Base-by-base conservation (phyloP, 805 yeast genomes). In the Lachancea waltii region DNA sequence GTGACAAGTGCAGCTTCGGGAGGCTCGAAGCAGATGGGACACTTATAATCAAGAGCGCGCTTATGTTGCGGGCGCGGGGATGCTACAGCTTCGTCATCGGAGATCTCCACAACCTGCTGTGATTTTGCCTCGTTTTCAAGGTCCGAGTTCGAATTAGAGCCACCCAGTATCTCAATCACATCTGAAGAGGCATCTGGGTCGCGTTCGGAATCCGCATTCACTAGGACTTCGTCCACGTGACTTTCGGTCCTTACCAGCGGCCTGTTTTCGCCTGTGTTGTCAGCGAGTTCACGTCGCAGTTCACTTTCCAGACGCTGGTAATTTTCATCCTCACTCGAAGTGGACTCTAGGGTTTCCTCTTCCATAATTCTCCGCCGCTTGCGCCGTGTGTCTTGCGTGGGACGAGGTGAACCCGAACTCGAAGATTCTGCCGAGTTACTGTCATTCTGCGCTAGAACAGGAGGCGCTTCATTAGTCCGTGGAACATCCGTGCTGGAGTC, bases 1-100 rank as follows among this genome's bases (percentile, higher is more conserved):
- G 75, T 63, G 13, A 70, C 69, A 21, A 68, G 64, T 2, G 79
- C 69, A 5, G 60, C 48, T 11, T 62, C 67, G 3, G 78, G 75
- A 4, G 69, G 64, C 7, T 75, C 81, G 50, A 76, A 68, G 38
- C 82, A 77, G 15, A 77, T 70, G 0, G 79, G 77, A 50, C 82
- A 75, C 22, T 54, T 56, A 20, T 65, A 65, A 11, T 63, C 63
- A 23, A 56, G 56, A 19, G 65, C 51, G 2, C 62, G 50, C 30
- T 59, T 63, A 46, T 46, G 40, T 38, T 51, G 43, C 3, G 25
- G 17, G 56, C 46, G 20, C 44, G 38, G 19, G 13, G 13, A n/a
- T 5, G 31, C 19, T 10, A 19, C 7, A 3, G 26, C 17, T 20
- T 27, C 37, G 14, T 34, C 31, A 4, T 68, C 71, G 1, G 68